These are phyloP conservation scores for Dictyostelium citrinum DNA, from an alignment of 78 protist genomes.

Conservation along the genomic window DNA sequence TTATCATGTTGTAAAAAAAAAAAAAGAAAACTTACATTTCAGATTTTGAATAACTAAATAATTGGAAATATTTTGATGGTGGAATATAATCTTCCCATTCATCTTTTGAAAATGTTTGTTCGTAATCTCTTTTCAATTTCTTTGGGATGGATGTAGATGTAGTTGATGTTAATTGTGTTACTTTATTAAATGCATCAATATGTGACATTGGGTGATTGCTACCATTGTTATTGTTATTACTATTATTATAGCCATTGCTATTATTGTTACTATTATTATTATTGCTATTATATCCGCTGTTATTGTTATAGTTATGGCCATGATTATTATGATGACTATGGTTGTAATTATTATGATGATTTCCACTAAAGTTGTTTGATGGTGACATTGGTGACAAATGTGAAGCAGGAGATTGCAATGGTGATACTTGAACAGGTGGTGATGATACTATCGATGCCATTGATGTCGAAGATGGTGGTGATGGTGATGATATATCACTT, in stretches of 20 bases:
- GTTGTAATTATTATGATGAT: not conserved
- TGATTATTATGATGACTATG: not conserved
- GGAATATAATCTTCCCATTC: constrained; percentile 64
- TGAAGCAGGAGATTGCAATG: not conserved
- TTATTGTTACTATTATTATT: not conserved
- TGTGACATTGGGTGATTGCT: not conserved
- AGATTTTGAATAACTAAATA: constrained; percentile 14
- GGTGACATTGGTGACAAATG: constrained; percentile 26
- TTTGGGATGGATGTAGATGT: not conserved
- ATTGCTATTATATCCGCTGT: not conserved
- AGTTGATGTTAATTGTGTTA: not conserved
- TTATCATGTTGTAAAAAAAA: too few relatives aligned
- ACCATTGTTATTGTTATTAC: not conserved
- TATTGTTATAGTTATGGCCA: not conserved
- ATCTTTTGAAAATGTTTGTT: constrained; percentile 35
- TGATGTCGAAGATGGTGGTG: not conserved
- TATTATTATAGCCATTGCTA: not conserved
- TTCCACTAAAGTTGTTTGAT: not conserved
- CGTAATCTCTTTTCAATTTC: constrained; percentile 42
- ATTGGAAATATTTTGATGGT: not conserved
- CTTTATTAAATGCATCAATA: not conserved
- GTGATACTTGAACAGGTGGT: constrained; percentile 17
- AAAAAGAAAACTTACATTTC: constrained; percentile 29
- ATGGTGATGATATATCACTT: constrained; percentile 22
- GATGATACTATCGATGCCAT: not conserved